Base-by-base conservation (phyloP, 129 eudicot genomes). In the Logfia minima region DNA sequence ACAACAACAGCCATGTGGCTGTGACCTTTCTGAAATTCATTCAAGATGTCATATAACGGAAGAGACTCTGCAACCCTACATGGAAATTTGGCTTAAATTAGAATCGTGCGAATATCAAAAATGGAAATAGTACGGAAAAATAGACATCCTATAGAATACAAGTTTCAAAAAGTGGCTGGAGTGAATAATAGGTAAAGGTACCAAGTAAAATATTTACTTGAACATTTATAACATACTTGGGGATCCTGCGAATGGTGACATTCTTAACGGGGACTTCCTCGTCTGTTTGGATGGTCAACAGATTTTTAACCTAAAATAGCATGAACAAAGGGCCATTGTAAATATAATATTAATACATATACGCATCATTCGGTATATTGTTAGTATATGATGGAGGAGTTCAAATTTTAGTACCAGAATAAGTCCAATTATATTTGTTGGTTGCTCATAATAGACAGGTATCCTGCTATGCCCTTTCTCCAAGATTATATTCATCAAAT, bases 1-100 rank as follows among this genome's bases (percentile, higher is more conserved):
- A 91, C 82, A 39, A 93, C 97, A 68, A 89, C 93, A 13, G 97
- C 98, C 98, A 93, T 93, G 87, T 93, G 98, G 68, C 98, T 93
- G 79, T 89, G 93, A 74, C 98, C 98, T 80, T 93, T 93, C 81
- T 93, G 98, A 71, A 93, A 93, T 76, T 93, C 98, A 62, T 93
- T 91, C 72, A 93, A 72, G 29, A 93, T 93, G 85, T 93, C 98
- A 76, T 93, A 93, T 45, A 93, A 77, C 17, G 98, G 97, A 86
- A 89, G 70, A 10, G 85, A 82, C 72, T 89, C 98, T 63, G 89
- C 84, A 77, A 93, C 98, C 89, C 98, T 93, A 80, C 26, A 71
- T 58, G 21, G 26, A 78, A 28, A 31, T 39, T 7, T 28, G 61
- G 31, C 28, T 43, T 70, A 2, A 79, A 56, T 60, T 17, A 41